Base-by-base conservation (phyloP, 1,284 basidiomycete genomes). In the Taiwanofungus camphoratus region DNA sequence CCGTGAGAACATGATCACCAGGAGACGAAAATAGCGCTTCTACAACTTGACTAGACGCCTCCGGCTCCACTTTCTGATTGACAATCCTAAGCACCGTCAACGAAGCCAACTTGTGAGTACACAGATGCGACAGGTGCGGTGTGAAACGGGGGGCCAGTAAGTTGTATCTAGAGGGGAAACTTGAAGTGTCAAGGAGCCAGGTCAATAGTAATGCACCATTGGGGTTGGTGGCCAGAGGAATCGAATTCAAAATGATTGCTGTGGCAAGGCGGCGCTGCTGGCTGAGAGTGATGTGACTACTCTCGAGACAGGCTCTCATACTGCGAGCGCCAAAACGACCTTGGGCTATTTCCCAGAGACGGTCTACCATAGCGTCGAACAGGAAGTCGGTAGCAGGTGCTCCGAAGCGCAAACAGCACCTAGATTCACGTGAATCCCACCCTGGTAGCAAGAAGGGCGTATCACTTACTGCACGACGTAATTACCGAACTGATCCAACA, bases 281-380 rank as follows among this genome's bases (percentile, higher is more conserved):
- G 61, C 85, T 91, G 46, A 87, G 56, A 22, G 79, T 88, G 33
- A 94, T 89, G 55, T 86, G 77, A 24, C 87, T 78, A 60, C 84
- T 92, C 65, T 99, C 96, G 21, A 99, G 74, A 60, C 94, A 97
- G 5, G 96, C 93, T 46, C 95, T 78, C 87, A 99, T 96, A 60
- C 93, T 96, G 39, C 96, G 84, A 30, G 96, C 94, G 45, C 96
- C 96, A 56, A 97, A 99, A 22, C 96, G 83, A 23, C 91, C 91
- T 70, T 97, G 93, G 0, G 92, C 92, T 46, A 97, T 77, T 69
- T 95, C 95, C 96, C 96, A 99, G 68, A 96, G 90, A 38, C 96
- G 87, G 63, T 99, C 95, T 36, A 92, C 85, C 76, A 99, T 98
- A 26, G 93, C 92, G 61, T 99, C 95, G 61, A 98, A 98, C 48